phyloP scores from a whole-genome alignment of 345 rosid species.

The Gossypium arboreum region DNA sequence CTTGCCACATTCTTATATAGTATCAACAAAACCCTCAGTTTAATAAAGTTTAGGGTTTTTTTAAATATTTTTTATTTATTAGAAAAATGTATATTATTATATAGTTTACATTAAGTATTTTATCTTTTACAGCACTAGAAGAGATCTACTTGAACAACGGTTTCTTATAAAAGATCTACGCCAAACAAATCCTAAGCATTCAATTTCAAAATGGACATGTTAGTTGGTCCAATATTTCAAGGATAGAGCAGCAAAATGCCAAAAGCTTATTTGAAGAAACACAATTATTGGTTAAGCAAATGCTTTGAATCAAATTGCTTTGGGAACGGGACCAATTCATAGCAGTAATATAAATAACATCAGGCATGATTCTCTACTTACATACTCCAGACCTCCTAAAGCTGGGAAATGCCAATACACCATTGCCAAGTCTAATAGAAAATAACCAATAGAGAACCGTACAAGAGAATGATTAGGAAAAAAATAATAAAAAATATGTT shows the following conservation, averaged over 20 bases:
- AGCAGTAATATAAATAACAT: not conserved
- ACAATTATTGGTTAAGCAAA: not conserved
- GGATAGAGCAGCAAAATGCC: not conserved
- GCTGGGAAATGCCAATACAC: slow-evolving; percentile 67
- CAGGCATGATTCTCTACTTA: slow-evolving; percentile 33
- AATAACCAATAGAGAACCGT: slow-evolving; percentile 77
- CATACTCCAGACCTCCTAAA: slow-evolving; percentile 78
- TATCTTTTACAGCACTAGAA: no score
- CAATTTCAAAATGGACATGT: not conserved
- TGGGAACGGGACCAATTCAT: not conserved
- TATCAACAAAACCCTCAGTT: no score
- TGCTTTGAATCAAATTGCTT: not conserved
- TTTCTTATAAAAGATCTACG: not conserved
- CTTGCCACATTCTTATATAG: no score
- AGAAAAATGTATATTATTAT: no score
- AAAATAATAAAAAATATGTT: not conserved
- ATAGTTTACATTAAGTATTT: no score
- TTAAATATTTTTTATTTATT: no score
- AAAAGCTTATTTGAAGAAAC: not conserved
- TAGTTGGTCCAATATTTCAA: not conserved
- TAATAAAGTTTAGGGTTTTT: no score
- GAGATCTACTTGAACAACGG: no score
- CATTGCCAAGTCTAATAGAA: slow-evolving; percentile 71
- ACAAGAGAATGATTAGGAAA: not conserved
- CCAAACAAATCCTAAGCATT: not conserved